Evolutionary conservation across 176 grass and related monocot species (phyloP).

Genomic region (Typha latifolia): DNA sequence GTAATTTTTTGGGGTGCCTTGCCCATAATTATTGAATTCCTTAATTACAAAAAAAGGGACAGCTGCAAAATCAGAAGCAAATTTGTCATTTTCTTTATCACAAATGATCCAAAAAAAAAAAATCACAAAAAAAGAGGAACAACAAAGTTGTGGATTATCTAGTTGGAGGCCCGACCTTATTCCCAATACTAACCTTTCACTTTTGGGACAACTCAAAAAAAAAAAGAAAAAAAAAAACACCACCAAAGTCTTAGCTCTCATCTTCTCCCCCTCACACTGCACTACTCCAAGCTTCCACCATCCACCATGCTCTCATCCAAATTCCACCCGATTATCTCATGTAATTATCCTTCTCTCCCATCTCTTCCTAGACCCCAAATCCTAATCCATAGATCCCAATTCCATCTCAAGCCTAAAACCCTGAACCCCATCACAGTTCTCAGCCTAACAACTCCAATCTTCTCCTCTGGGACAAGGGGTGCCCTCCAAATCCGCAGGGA

Average conservation of each 20-base stretch:
- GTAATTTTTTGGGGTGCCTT: no score
- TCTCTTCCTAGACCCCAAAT: slow-evolving; percentile 1
- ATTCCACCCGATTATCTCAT: slow-evolving; percentile 18
- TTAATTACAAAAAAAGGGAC: no score
- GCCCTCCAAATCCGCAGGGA: slow-evolving; percentile 6
- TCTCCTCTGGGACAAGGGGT: not conserved
- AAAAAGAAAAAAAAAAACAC: no score
- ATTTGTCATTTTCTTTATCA: no score
- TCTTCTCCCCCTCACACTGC: not conserved
- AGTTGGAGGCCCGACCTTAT: no score
- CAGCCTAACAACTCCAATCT: not conserved
- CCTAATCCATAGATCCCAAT: not conserved
- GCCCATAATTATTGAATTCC: no score
- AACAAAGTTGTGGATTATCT: no score
- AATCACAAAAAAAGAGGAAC: no score
- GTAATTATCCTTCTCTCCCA: slow-evolving; percentile 17
- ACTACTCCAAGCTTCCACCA: not conserved
- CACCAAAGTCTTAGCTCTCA: not conserved
- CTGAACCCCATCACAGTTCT: not conserved
- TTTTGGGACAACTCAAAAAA: no score
- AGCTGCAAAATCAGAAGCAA: no score
- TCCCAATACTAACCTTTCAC: no score
- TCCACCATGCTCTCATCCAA: slow-evolving; percentile 15
- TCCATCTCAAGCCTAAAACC: slow-evolving; percentile 2
- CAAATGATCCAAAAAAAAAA: no score